These are phyloP conservation scores for Fonsecaea nubica DNA, from an alignment of 2,329 filamentous ascomycete species.

Conservation along the genomic window DNA sequence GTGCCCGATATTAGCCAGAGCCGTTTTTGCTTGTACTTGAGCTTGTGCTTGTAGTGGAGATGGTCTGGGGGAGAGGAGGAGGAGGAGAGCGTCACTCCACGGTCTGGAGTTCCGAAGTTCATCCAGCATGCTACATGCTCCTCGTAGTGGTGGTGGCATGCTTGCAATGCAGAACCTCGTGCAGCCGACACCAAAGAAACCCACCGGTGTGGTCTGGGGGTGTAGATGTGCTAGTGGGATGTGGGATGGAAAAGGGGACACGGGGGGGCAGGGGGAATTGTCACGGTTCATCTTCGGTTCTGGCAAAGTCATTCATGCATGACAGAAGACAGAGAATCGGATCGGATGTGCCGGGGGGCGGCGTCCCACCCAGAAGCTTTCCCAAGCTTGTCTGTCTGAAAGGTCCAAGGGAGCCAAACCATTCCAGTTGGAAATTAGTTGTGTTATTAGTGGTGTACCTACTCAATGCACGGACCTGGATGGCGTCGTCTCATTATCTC, in stretches of 20 bases:
- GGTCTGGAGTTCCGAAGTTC: too few species aligned
- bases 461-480: too few species aligned
- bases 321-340: background rate
- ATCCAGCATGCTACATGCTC: too few species aligned
- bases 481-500: background rate
- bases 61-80: background rate
- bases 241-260: background rate
- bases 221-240: too few species aligned
- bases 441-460: background rate
- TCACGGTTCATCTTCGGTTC: too few species aligned
- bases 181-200: background rate
- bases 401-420: background rate
- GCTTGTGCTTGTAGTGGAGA: background rate
- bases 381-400: background rate
- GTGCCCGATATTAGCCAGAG: too few species aligned
- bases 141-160: too few species aligned
- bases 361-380: background rate
- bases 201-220: background rate
- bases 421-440: background rate
- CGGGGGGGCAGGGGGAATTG: too few species aligned
- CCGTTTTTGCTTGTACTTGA: too few species aligned
- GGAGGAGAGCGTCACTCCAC: background rate
- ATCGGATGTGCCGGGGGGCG: too few species aligned
- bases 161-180: too few species aligned
- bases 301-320: too few species aligned